Conservation (phyloP, 2,329 filamentous ascomycete genomes). For the Truncatella angustata region DNA sequence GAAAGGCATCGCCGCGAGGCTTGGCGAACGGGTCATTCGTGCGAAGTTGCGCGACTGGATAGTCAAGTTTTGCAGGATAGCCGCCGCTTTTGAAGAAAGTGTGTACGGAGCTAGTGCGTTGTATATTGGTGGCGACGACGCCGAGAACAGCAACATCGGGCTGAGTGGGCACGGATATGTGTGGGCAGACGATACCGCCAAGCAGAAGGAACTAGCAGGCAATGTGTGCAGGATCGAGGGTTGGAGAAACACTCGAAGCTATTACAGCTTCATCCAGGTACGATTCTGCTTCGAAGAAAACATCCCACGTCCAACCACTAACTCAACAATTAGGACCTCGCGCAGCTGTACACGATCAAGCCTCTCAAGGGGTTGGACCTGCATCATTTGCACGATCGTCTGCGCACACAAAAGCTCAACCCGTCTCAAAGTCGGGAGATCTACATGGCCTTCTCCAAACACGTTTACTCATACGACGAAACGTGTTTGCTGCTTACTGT, state of each 20-base stretch:
- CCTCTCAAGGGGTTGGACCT: conserved; percentile 82
- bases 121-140: conserved; percentile 77
- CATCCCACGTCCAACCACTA: background rate
- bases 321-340: conserved; percentile 52
- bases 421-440: conserved; percentile 77
- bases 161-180: conserved; percentile 88
- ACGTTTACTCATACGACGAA: conserved; percentile 77
- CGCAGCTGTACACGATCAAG: conserved; percentile 60
- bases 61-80: conserved; percentile 87
- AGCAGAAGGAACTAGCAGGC: conserved; percentile 82
- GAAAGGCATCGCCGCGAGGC: conserved; percentile 77
- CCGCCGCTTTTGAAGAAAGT: conserved; percentile 90
- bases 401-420: conserved; percentile 77
- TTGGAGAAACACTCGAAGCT: conserved; percentile 93
- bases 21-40: conserved; percentile 85
- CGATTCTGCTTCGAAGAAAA: background rate
- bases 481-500: conserved; percentile 81
- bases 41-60: conserved; percentile 95
- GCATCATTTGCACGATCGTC: conserved; percentile 86
- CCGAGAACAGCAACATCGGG: conserved; percentile 55
- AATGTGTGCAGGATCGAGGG: conserved; percentile 93
- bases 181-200: conserved; percentile 80
- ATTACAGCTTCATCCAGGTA: conserved; percentile 92
- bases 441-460: conserved; percentile 75
- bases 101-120: conserved; percentile 92